Conservation (phyloP, 345 rosid species). For the Brassica rapa region DNA sequence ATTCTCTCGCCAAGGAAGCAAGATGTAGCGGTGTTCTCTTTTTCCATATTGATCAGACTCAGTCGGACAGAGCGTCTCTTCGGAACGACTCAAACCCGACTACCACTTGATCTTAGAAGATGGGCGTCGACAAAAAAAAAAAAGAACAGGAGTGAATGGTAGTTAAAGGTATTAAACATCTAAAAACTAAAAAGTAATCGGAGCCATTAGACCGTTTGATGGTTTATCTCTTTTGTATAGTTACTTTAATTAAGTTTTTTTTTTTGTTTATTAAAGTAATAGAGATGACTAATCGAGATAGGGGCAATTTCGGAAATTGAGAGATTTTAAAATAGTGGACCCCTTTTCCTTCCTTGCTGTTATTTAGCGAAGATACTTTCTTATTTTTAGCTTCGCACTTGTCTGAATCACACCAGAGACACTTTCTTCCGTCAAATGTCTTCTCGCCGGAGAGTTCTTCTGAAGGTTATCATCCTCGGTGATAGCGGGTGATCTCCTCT, state of each 20-base stretch:
- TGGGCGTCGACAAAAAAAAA: too few relatives aligned
- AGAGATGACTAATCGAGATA: not conserved
- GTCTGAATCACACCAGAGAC: conserved; percentile 24
- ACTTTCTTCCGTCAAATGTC: conserved; percentile 26
- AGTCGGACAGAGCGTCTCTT: too few relatives aligned
- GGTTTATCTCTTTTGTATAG: not conserved
- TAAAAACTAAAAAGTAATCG: not conserved
- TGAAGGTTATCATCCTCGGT: conserved; percentile 26
- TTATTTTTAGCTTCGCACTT: not conserved
- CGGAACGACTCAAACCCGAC: too few relatives aligned
- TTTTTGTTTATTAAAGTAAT: not conserved
- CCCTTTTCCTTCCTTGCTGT: not conserved
- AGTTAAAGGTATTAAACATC: not conserved
- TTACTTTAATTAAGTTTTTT: not conserved
- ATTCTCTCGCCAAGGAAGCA: too few relatives aligned
- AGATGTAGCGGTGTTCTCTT: too few relatives aligned
- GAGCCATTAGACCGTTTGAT: not conserved
- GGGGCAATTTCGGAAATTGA: not conserved
- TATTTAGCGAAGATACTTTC: conserved; percentile 1
- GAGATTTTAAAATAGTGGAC: not conserved
- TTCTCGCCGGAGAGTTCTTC: conserved; percentile 28
- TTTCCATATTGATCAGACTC: too few relatives aligned
- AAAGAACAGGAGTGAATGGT: not conserved
- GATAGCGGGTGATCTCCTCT: conserved; percentile 10
- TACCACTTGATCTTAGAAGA: too few relatives aligned